These are phyloP conservation scores for Aspergillus candidus DNA, from an alignment of 2,329 filamentous ascomycete species.

Conservation along the genomic window DNA sequence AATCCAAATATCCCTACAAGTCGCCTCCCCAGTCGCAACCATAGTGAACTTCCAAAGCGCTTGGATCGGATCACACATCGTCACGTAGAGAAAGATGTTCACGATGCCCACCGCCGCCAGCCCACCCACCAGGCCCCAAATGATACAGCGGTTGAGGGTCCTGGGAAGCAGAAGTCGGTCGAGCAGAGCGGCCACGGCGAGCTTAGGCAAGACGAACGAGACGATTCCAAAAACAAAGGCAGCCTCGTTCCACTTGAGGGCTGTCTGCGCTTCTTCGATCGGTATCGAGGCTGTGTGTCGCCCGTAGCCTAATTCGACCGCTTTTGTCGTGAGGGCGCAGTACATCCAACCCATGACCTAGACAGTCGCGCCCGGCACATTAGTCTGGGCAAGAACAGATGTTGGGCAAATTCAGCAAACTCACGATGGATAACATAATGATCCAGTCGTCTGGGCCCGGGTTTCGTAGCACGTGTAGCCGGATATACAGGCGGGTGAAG, in stretches of 20 bases:
- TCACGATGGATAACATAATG: constrained; percentile 30
- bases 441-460: constrained; percentile 36
- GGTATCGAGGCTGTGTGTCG: constrained; percentile 32
- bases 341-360: constrained; percentile 11
- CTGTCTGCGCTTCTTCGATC: constrained; percentile 21
- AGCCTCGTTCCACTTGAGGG: constrained; percentile 20
- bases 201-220: constrained; percentile 25
- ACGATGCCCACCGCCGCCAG: constrained; percentile 28
- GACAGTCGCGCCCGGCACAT: not conserved
- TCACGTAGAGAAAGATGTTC: constrained; percentile 39
- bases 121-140: constrained; percentile 26
- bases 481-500: constrained; percentile 29
- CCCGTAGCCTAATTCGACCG: constrained; percentile 37
- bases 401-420: constrained; percentile 1
- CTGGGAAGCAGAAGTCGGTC: constrained; percentile 24
- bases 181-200: constrained; percentile 24
- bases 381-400: not conserved
- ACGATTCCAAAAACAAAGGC: constrained; percentile 26
- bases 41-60: constrained; percentile 36
- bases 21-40: constrained; percentile 24
- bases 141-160: constrained; percentile 8
- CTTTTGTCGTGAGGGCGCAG: constrained; percentile 26
- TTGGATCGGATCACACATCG: constrained; percentile 37
- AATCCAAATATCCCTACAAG: constrained; percentile 31
- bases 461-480: constrained; percentile 25